Evolutionary conservation across 805 yeast species (phyloP).

Genomic region (Starmerella tilneyi): DNA sequence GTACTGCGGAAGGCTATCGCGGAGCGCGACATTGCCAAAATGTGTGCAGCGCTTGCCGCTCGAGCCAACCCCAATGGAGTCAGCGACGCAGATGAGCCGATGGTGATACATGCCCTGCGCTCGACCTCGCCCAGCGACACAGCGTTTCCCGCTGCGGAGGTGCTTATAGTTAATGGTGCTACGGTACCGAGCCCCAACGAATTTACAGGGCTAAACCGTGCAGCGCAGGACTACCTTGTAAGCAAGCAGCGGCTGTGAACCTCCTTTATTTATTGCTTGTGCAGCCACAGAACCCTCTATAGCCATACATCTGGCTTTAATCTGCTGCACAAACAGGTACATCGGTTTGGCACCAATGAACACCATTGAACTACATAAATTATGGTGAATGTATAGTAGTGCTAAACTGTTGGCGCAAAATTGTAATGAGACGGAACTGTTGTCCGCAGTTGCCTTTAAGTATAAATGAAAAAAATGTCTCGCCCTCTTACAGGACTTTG

Average conservation of each 20-base stretch:
- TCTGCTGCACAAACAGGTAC: no score
- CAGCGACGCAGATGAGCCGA: conserved; percentile 28
- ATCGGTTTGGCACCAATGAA: no score
- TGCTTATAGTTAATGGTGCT: conserved; percentile 34
- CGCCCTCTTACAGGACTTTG: no score
- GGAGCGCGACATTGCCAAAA: conserved; percentile 27
- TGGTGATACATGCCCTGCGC: conserved; percentile 30
- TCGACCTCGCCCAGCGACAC: conserved; percentile 25
- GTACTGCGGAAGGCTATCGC: conserved; percentile 31
- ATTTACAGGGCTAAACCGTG: conserved; percentile 17
- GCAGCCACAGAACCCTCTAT: neutral
- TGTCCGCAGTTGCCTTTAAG: no score
- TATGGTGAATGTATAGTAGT: no score
- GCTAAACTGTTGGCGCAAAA: no score
- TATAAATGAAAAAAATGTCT: no score
- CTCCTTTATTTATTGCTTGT: conserved; percentile 2
- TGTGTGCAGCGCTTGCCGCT: conserved; percentile 32
- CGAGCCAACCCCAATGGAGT: conserved; percentile 33
- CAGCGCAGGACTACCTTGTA: conserved; percentile 14
- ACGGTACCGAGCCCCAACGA: conserved; percentile 21
- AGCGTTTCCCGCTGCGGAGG: conserved; percentile 33
- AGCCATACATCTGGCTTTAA: neutral
- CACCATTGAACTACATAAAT: no score
- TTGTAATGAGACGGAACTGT: no score
- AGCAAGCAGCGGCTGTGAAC: conserved; percentile 14